Percentiles rank a stretch among this genome's conserved stretches.
Conservation (phyloP, 345 rosid genomes). For the Syzygium jambos region DNA sequence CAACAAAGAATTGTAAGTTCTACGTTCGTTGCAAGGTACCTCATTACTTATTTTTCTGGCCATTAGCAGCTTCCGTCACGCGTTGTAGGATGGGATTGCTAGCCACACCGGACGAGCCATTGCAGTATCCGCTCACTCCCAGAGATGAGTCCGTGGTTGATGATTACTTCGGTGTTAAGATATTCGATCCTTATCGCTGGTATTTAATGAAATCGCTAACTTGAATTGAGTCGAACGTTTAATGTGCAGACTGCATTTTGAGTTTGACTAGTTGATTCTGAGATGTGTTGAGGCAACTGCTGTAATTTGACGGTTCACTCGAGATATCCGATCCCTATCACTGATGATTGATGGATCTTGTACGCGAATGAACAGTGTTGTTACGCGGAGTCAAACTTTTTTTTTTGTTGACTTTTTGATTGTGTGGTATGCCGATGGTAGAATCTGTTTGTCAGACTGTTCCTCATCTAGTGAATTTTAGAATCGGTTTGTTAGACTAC, state of each 20-base stretch:
- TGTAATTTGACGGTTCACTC: neutral
- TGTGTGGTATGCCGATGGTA: neutral
- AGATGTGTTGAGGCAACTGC: neutral
- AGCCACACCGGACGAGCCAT: conserved; percentile 10
- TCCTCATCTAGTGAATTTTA: no score
- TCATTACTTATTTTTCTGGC: no score
- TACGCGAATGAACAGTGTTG: neutral
- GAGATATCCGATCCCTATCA: neutral
- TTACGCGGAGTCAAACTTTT: neutral
- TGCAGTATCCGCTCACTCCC: conserved; percentile 54
- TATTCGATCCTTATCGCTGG: conserved; percentile 95
- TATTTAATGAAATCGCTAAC: conserved; percentile 2
- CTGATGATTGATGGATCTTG: neutral
- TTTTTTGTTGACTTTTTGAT: neutral
- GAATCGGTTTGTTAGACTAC: neutral
- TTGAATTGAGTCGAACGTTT: neutral
- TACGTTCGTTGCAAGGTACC: no score
- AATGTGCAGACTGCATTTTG: neutral
- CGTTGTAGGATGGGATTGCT: conserved; percentile 51
- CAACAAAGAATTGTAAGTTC: no score
- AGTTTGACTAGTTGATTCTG: neutral
- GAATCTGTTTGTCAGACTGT: neutral
- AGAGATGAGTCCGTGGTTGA: conserved; percentile 72
- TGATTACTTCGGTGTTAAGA: conserved; percentile 61
- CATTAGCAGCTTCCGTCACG: no score